Evolutionary conservation across 805 yeast species (phyloP), one percentile per base, ranked within the genome.

Genomic region (Hanseniaspora lachancei): DNA sequence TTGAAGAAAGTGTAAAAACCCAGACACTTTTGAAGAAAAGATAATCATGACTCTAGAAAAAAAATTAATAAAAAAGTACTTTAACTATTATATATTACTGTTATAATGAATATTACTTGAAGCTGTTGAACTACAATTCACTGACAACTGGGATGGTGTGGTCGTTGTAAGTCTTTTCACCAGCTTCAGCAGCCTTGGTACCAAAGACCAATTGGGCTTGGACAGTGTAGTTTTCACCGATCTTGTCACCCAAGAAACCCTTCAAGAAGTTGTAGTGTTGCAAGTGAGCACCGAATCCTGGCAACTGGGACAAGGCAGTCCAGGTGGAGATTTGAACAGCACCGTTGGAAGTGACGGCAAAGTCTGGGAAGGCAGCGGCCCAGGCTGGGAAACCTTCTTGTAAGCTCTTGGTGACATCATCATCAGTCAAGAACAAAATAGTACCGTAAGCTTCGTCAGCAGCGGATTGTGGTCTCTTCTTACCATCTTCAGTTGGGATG

Each of bases 181-280:
- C 64, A 13, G 76, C 64, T 20, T 60, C 62, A 23, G 54, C 62
- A 47, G 64, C 71, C 61, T 75, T 74, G 18, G 69, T 60, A 64
- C 81, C 81, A 58, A 77, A 77, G 41, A 73, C 77, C 61, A 77
- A 68, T 67, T 77, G 80, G 42, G 78, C 73, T 57, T 70, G 72
- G 50, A 76, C 73, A 38, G 63, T 65, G 77, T 78, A 76, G 49
- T 66, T 62, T 49, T 62, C 64, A 57, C 78, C 78, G 32, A 73
- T 67, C 48, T 68, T 65, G 46, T 62, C 63, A 60, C 70, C 74
- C 60, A 72, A 59, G 50, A 72, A 73, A 41, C 63, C 71, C 60
- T 69, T 68, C 51, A 77, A 72, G 49, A 68, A 66, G 64, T 74
- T 75, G 72, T 72, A 77, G 66, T 77, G 81, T 66, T 77, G 81